Evolutionary conservation across 2,329 filamentous ascomycete genomes (phyloP).

Genomic region (Thelonectria olida): DNA sequence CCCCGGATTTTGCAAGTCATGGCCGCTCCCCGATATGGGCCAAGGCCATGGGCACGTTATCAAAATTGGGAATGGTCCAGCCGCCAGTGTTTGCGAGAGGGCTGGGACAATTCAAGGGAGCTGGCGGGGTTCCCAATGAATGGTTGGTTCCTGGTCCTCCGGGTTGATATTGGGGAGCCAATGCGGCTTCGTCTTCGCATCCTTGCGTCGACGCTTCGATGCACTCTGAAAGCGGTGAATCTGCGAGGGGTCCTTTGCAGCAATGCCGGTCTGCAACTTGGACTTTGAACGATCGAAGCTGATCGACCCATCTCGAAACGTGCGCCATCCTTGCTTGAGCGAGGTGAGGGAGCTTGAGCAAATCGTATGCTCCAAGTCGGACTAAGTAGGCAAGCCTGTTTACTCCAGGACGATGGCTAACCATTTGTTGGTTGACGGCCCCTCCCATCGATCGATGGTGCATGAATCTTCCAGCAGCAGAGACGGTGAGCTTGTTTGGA

Average conservation of each 20-base stretch:
- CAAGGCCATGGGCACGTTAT: constrained; percentile 15
- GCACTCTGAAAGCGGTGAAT: constrained; percentile 38
- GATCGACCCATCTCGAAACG: constrained; percentile 32
- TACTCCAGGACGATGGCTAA: constrained; percentile 2
- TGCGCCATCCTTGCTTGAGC: constrained; percentile 17
- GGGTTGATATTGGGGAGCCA: constrained; percentile 8
- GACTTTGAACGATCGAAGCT: constrained; percentile 22
- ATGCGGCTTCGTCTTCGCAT: constrained; percentile 23
- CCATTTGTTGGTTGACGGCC: constrained; percentile 9
- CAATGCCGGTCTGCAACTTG: background rate
- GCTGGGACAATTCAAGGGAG: background rate
- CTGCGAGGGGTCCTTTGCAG: constrained; percentile 17
- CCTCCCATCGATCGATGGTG: constrained; percentile 19
- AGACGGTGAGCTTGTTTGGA: constrained; percentile 30
- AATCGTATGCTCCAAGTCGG: constrained; percentile 22
- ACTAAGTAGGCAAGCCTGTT: background rate
- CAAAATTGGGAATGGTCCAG: background rate
- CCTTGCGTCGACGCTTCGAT: constrained; percentile 34
- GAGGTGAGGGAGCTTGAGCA: constrained; percentile 8
- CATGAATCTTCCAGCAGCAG: constrained; percentile 22
- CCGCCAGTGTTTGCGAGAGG: background rate
- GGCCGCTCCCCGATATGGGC: background rate
- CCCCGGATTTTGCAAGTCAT: constrained; percentile 8
- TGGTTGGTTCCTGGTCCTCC: constrained; percentile 9
- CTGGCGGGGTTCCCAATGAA: constrained; percentile 5